Evolutionary conservation across 345 rosid genomes (phyloP), one percentile per base, ranked within the genome.

Genomic region (Ceriops decandra): DNA sequence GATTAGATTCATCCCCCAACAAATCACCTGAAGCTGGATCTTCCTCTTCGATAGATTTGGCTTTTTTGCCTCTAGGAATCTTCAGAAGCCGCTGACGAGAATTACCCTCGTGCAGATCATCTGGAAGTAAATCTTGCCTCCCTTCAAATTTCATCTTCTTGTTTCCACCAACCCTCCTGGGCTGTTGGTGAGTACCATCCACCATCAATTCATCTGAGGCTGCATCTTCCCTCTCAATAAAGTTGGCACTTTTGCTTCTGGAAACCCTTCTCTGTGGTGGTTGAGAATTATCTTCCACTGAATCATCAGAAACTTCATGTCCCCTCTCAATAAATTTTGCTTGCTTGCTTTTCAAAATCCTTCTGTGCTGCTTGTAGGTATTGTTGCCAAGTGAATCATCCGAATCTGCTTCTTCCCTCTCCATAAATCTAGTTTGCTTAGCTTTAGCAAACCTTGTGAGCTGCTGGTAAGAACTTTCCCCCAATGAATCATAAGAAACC

Each of bases 11-110:
- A 47, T 68, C 76, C 28, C 76, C 85, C 60, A 69, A 71, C 59
- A 76, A 73, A 72, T 78, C 83, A 76, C 76, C 82, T 11, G 86
- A 78, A 60, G 77, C 68, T 47, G 68, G 68, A 68, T 76, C 77
- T 52, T 81, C 77, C 46, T 57, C 80, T 53, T 78, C 79, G 46
- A 69, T 21, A 42, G 72, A 72, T 70, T 72, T 80, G 46, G 72
- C 58, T 73, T 65, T 81, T 72, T 78, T 82, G 73, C 78, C 77
- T 77, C 84, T 87, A n/a, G 77, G 78, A 63, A 66, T 74, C 70
- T 79, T 86, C 68, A 66, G 64, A 42, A 67, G 72, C 70, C 69
- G 82, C 74, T 66, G 73, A 63, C 68, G 77, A 68, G 74, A 69
- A 77, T 73, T 71, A 63, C 69, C 83, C 63, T 72, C 72, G 21